These are phyloP conservation scores for Penicillium palitans DNA, from an alignment of 2,329 filamentous ascomycete genomes.

Conservation along the genomic window DNA sequence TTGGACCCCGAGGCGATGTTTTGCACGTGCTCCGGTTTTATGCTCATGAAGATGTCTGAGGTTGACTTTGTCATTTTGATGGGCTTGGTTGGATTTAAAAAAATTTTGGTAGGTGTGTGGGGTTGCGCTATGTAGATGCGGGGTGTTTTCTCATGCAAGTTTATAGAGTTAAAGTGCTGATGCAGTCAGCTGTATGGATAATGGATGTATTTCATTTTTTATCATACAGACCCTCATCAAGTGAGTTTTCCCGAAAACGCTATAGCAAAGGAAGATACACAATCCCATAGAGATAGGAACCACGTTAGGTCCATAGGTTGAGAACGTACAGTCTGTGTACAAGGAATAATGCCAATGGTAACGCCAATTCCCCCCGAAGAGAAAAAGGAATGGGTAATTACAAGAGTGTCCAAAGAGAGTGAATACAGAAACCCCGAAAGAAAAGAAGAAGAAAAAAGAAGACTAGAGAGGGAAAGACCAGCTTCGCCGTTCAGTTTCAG, in stretches of 20 bases:
- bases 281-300: background rate
- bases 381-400: background rate
- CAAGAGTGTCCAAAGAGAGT: constrained; percentile 1
- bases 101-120: background rate
- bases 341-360: background rate
- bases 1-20: constrained; percentile 32
- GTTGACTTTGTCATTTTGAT: constrained; percentile 1
- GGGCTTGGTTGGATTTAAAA: background rate
- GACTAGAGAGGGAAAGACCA: background rate
- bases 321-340: background rate
- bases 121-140: background rate
- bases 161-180: background rate
- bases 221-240: background rate
- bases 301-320: background rate
- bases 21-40: constrained; percentile 50
- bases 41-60: constrained; percentile 50
- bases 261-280: background rate
- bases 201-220: background rate
- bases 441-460: background rate
- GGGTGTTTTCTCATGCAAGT: background rate
- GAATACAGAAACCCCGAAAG: background rate
- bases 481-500: background rate
- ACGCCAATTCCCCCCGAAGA: constrained; percentile 3
- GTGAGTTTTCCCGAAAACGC: background rate
- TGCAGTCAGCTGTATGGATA: too few relatives aligned